A percentile compares a stretch with the other conserved stretches of the same genome.
These are phyloP conservation scores for Schwanniomyces sp. DNA, from an alignment of 805 yeast genomes.

Conservation along the genomic window DNA sequence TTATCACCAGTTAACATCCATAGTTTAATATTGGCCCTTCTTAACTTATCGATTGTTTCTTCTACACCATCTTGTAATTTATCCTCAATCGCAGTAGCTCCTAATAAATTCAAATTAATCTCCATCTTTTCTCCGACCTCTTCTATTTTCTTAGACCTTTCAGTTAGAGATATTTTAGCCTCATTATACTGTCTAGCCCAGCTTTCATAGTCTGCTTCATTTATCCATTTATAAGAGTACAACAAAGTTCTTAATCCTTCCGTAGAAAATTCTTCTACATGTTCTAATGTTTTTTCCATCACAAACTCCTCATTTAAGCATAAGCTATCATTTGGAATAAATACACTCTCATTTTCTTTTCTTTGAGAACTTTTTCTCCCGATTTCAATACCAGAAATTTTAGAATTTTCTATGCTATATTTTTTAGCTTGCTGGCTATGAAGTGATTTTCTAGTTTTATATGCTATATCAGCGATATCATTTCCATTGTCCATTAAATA, in stretches of 20 bases:
- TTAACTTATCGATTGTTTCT: constrained; percentile 85
- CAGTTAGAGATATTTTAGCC: constrained; percentile 74
- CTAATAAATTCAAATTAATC: constrained; percentile 63
- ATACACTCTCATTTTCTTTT: not conserved
- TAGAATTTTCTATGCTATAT: constrained; percentile 38
- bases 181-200: constrained; percentile 71
- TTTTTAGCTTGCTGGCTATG: constrained; percentile 58
- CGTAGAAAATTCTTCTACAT: constrained; percentile 90
- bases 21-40: constrained; percentile 89
- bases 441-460: constrained; percentile 55
- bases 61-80: constrained; percentile 97
- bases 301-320: constrained; percentile 73
- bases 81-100: constrained; percentile 97
- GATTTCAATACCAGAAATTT: not conserved
- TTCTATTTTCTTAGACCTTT: constrained; percentile 68
- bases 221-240: constrained; percentile 76
- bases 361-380: not conserved
- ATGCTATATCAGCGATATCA: constrained; percentile 54
- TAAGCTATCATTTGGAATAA: constrained; percentile 49
- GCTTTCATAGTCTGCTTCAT: constrained; percentile 51
- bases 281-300: constrained; percentile 81
- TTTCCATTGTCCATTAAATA: constrained; percentile 45
- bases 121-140: constrained; percentile 74
- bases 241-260: constrained; percentile 91
- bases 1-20: constrained; percentile 99